Percentiles rank a stretch among this genome's conserved stretches.
Conservation (phyloP, 1,139 yeast genomes). For the Candida sp. region DNA sequence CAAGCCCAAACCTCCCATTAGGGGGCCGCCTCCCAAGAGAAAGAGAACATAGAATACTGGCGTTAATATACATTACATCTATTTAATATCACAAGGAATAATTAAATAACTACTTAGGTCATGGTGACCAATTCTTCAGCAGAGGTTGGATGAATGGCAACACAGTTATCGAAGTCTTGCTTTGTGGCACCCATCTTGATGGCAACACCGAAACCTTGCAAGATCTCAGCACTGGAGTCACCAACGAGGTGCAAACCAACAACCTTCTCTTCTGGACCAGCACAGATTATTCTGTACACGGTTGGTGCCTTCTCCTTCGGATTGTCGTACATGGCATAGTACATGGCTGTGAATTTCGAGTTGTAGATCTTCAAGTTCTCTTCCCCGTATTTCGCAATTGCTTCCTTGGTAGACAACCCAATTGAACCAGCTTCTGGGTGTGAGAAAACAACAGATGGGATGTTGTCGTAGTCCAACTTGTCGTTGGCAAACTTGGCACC, state of each 20-base stretch:
- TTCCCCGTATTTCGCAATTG: slow-evolving; percentile 77
- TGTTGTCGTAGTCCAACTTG: slow-evolving; percentile 82
- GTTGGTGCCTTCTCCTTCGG: slow-evolving; percentile 85
- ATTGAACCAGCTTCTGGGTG: slow-evolving; percentile 98
- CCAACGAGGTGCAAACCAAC: slow-evolving; percentile 96
- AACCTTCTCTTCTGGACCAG: slow-evolving; percentile 87
- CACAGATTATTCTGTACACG: slow-evolving; percentile 78
- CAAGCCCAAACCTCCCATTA: slow-evolving; percentile 71
- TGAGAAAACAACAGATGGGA: slow-evolving; percentile 92
- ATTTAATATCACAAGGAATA: neutral
- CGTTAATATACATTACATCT: neutral
- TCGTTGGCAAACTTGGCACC: slow-evolving; percentile 75
- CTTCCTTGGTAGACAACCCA: slow-evolving; percentile 83
- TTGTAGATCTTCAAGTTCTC: slow-evolving; percentile 82
- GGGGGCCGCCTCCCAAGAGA: slow-evolving; percentile 57
- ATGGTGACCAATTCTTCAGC: slow-evolving; percentile 98
- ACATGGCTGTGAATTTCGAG: slow-evolving; percentile 89
- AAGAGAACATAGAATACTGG: slow-evolving; percentile 18
- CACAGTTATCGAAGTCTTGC: slow-evolving; percentile 91
- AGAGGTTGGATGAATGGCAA: slow-evolving; percentile 98
- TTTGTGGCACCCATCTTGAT: slow-evolving; percentile 98
- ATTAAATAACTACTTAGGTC: slow-evolving; percentile 37
- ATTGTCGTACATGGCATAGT: slow-evolving; percentile 76
- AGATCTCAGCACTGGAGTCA: slow-evolving; percentile 85
- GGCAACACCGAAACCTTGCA: slow-evolving; percentile 99